These are phyloP conservation scores for Agapanthus africanus DNA, from an alignment of 106 monocot species.

Conservation along the genomic window DNA sequence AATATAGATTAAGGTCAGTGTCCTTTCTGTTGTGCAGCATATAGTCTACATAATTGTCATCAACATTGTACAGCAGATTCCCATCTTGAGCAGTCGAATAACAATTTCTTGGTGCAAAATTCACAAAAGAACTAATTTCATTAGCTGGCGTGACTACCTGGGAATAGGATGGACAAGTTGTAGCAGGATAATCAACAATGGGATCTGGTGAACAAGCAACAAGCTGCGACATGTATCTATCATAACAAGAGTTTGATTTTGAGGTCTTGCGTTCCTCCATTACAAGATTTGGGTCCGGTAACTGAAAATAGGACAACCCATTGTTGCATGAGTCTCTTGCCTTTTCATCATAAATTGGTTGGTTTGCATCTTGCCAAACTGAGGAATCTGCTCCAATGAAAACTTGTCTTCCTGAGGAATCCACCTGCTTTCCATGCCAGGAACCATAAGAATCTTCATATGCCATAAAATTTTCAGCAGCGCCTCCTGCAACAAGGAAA, in stretches of 20 bases:
- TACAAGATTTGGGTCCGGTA: constrained; percentile 3
- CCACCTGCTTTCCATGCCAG: constrained; percentile 20
- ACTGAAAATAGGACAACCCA: constrained; percentile 12
- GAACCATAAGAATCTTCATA: constrained; percentile 14
- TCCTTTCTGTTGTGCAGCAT: constrained; percentile 10
- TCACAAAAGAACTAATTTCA: constrained; percentile 1
- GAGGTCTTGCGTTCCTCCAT: constrained; percentile 1
- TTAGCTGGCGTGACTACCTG: constrained; percentile 8
- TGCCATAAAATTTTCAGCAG: constrained; percentile 16
- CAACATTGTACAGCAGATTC: constrained; percentile 13
- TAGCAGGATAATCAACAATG: constrained; percentile 10
- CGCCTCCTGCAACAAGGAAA: constrained; percentile 2
- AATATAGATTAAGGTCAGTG: constrained; percentile 3
- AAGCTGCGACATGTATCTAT: constrained; percentile 40
- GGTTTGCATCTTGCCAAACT: constrained; percentile 2
- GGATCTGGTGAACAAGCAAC: constrained; percentile 21
- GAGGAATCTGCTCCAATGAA: constrained; percentile 12
- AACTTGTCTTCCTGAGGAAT: constrained; percentile 1
- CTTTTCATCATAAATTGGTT: constrained; percentile 11
- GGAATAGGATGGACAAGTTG: constrained; percentile 7
- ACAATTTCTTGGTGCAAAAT: not conserved
- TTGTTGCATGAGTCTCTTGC: not conserved
- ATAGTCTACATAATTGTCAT: constrained; percentile 18
- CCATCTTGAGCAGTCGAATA: constrained; percentile 13
- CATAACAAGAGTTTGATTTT: constrained; percentile 22